Base-by-base conservation (phyloP, 2,329 filamentous ascomycete species). In the Ophiostoma himal-ulmi region DNA sequence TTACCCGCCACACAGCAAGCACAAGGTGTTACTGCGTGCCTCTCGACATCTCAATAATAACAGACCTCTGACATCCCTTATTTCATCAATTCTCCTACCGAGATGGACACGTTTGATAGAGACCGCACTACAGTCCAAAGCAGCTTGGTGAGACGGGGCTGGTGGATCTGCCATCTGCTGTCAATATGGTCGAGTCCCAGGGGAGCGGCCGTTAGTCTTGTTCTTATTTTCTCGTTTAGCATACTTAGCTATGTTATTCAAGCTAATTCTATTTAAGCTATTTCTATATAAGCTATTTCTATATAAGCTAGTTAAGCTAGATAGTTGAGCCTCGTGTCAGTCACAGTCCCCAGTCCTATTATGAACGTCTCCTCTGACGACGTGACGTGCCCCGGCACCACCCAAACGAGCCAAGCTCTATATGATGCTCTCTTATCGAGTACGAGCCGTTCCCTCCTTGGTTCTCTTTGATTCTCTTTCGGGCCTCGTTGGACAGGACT, bases 1-100 rank as follows among this genome's bases (percentile, higher is more conserved):
- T 17, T 44, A 44, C 39, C 39, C 39, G 39, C 10, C 39, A 13
- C 39, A 2, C 30, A 30, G 30, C 30, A 30, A 30, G 30, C 30
- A 30, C 30, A 30, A 30, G 4, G 30, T 3, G n/a, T n/a, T n/a
- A 30, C 3, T 30, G 30, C 30, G 30, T 30, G 30, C 30, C 30
- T 30, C 30, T 30, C 30, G 30, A 30, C 4, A 30, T 30, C 30
- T 30, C 4, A 3, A 48, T 48, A 48, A 20, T 6, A 20, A 48
- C 14, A n/a, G 30, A 17, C n/a, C 52, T 57, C 52, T 57, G n/a
- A 26, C 52, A 57, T 57, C 60, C 60, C 60, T 64, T 34, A 64
- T 64, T 64, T 64, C 60, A 64, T 64, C 60, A 64, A 64, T 64
- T 64, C 60, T 64, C 60, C 60, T 34, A 64, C 60, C 60, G 60